Base-by-base conservation (phyloP, 257 asterid genomes). In the Primulina huaijiensis region DNA sequence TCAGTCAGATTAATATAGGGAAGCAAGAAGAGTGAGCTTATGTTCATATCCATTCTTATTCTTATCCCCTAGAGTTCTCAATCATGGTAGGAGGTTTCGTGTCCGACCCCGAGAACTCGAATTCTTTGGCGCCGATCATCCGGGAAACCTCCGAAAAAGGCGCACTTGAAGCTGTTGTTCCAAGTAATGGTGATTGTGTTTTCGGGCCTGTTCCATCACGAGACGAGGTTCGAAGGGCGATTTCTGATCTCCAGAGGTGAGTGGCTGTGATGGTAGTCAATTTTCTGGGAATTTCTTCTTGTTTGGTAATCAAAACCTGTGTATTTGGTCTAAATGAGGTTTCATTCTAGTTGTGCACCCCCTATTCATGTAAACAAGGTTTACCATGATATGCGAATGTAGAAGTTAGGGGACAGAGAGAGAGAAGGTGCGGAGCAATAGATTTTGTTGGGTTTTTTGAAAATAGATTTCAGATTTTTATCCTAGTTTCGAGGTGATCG, bases 181-280 rank as follows among this genome's bases (percentile, higher is more conserved):
- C 29, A 12, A 52, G 11, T 37, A 56, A 34, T 7, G 62, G 60
- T 64, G 75, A 67, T 8, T 21, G 40, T 68, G 16, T 53, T 37
- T 77, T 88, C 25, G 90, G 89, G 63, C 70, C 88, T 43, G 85
- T 72, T 31, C 96, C 92, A 33, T 76, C 87, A n/a, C 72, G 76
- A 25, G 8, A 10, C 37, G 96, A 88, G 72, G 92, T 87, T 34
- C 85, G 82, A 74, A 78, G 25, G 62, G 96, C 92, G 40, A 73
- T 88, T 73, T 71, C 75, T 70, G 75, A 81, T 64, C 82, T 88
- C 72, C 90, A 75, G 50, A 79, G 87, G 95, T 88, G 23, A 23
- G 7, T 67, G 34, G 30, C 19, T 52, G 12, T 52, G 17, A 46
- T n/a, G 2, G 64, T 62, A 6, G 23, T 53, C n/a, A 14, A 14